Percentiles rank a stretch among this genome's conserved stretches.
Conservation (phyloP, 768 basidiomycete genomes). For the Mrakia frigida region DNA sequence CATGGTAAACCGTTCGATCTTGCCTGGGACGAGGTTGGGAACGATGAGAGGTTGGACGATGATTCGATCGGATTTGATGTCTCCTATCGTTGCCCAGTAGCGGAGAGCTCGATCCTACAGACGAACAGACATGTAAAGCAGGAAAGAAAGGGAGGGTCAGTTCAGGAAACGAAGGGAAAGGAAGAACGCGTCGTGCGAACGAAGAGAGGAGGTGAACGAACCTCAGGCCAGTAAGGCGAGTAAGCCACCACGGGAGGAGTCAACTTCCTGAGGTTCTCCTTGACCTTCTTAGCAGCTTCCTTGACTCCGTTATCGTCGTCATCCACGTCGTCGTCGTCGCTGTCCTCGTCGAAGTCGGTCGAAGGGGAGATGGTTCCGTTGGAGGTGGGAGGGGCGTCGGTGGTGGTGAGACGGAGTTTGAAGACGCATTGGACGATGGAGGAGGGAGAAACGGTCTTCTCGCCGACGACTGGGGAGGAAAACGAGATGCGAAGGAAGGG, state of each 20-base stretch:
- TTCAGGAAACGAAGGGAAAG: not conserved
- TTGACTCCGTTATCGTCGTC: conserved; percentile 43
- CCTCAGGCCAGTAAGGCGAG: conserved; percentile 86
- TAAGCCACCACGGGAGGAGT: conserved; percentile 58
- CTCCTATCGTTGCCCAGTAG: conserved; percentile 74
- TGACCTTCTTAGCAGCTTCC: conserved; percentile 48
- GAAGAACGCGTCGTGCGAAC: not conserved
- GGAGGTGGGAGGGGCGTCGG: conserved; percentile 40
- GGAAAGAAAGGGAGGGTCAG: not conserved
- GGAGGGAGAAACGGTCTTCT: conserved; percentile 77
- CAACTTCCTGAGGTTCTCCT: conserved; percentile 44
- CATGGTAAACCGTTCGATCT: conserved; percentile 61
- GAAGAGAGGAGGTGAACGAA: conserved; percentile 41
- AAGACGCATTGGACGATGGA: conserved; percentile 81
- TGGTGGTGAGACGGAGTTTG: conserved; percentile 69
- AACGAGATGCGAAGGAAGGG: not conserved
- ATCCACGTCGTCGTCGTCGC: conserved; percentile 33
- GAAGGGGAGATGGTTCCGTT: conserved; percentile 17
- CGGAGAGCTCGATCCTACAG: conserved; percentile 29
- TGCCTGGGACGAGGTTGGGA: conserved; percentile 15
- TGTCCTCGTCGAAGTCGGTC: conserved; percentile 41
- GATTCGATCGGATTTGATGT: conserved; percentile 74
- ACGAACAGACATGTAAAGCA: no score
- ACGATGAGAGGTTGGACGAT: conserved; percentile 77
- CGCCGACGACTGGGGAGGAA: conserved; percentile 69